phyloP scores from a whole-genome alignment of 2,329 filamentous ascomycete species.

The Colletotrichum sp. region DNA sequence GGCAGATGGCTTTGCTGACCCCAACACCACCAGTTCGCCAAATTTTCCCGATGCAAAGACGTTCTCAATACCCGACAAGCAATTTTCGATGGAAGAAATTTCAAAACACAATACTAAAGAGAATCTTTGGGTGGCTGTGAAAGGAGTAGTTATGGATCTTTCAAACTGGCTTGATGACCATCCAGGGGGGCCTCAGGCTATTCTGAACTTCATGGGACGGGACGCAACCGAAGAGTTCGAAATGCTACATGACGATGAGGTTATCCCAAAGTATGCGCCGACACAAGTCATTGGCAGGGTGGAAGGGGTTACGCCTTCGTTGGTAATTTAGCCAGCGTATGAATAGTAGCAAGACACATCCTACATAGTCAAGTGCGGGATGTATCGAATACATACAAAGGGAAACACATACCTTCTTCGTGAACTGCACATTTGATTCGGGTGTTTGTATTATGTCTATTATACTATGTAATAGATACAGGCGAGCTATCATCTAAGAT shows the following conservation, averaged over 20 bases:
- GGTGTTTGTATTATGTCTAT: not conserved
- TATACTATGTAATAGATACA: fast-evolving
- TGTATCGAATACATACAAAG: no score
- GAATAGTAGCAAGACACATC: no score
- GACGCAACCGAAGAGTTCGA: slow-evolving; percentile 98
- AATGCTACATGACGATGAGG: slow-evolving; percentile 98
- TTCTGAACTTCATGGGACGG: slow-evolving; percentile 98
- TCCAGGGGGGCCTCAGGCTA: slow-evolving; percentile 92
- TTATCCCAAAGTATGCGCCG: slow-evolving; percentile 97
- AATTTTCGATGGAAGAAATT: slow-evolving; percentile 91
- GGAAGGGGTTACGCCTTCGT: slow-evolving; percentile 61
- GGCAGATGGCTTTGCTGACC: slow-evolving; percentile 39
- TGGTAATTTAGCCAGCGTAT: no score
- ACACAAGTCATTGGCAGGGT: slow-evolving; percentile 93
- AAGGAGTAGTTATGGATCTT: slow-evolving; percentile 94
- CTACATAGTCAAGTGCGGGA: no score
- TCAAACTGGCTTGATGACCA: slow-evolving; percentile 98
- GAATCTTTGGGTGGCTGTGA: slow-evolving; percentile 97
- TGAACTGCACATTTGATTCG: no score
- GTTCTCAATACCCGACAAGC: slow-evolving; percentile 90
- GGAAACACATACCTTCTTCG: no score
- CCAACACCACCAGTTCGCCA: slow-evolving; percentile 34
- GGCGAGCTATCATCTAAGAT: fast-evolving
- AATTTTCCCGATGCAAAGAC: slow-evolving; percentile 69
- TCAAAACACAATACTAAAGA: slow-evolving; percentile 99